phyloP scores from a whole-genome alignment of 129 eudicot species.

The Centella asiatica region DNA sequence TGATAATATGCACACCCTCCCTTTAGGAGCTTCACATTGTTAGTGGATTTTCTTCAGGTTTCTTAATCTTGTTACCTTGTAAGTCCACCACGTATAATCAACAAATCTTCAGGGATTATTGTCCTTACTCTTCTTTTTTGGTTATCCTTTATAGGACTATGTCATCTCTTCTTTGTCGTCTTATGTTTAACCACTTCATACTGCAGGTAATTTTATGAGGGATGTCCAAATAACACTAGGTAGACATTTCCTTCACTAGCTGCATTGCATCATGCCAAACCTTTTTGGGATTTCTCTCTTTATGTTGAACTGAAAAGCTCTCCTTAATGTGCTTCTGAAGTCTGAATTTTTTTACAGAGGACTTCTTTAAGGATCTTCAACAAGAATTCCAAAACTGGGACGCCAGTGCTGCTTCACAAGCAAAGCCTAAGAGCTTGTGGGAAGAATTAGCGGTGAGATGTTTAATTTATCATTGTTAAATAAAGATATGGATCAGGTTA shows the following conservation, averaged over 20 bases:
- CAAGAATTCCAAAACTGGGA: slow-evolving; percentile 90
- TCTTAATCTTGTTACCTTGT: background rate
- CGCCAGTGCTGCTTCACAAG: slow-evolving; percentile 59
- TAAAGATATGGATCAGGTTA: too few relatives aligned
- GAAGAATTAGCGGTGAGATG: slow-evolving; percentile 80
- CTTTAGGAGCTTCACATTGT: background rate
- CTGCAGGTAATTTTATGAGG: slow-evolving; percentile 94
- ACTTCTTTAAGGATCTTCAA: slow-evolving; percentile 86
- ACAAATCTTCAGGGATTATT: too few relatives aligned
- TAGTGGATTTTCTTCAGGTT: background rate
- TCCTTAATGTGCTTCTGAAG: slow-evolving; percentile 18
- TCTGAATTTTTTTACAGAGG: slow-evolving; percentile 39
- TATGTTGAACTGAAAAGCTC: slow-evolving; percentile 14
- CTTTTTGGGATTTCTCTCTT: slow-evolving; percentile 5
- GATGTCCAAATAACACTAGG: slow-evolving; percentile 95
- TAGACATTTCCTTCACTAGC: slow-evolving; percentile 40
- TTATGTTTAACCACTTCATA: slow-evolving; percentile 49
- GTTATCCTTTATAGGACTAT: slow-evolving; percentile 12
- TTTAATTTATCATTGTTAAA: background rate
- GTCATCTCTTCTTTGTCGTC: slow-evolving; percentile 26
- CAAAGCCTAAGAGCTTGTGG: slow-evolving; percentile 93
- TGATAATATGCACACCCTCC: too few relatives aligned
- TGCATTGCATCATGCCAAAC: slow-evolving; percentile 14
- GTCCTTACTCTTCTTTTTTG: background rate
- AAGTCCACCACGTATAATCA: too few relatives aligned